phyloP scores from a whole-genome alignment of 108 stramenopile species.

The Cyclotella kingstonii region DNA sequence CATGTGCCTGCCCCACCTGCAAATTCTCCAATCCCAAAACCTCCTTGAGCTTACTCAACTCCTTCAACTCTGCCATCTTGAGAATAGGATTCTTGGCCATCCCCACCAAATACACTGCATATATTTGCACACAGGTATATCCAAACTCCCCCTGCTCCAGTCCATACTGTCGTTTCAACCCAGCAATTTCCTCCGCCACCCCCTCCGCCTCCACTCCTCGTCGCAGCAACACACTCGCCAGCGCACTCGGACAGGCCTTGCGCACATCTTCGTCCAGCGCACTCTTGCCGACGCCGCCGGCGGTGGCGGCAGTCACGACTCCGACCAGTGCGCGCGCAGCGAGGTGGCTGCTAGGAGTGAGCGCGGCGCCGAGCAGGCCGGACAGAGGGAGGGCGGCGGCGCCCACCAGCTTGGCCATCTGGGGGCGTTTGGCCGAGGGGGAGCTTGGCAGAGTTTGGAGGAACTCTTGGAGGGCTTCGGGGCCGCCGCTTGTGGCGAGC shows the following conservation, averaged over 20 bases:
- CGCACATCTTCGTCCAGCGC: slow-evolving; percentile 43
- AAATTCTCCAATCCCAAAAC: slow-evolving; percentile 64
- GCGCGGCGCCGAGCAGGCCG: slow-evolving; percentile 28
- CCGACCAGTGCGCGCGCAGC: slow-evolving; percentile 36
- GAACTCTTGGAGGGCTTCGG: slow-evolving; percentile 32
- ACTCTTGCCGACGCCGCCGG: slow-evolving; percentile 36
- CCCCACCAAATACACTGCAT: slow-evolving; percentile 63
- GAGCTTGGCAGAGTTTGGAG: slow-evolving; percentile 12
- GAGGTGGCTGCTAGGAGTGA: slow-evolving; percentile 38
- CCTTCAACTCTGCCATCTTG: slow-evolving; percentile 74
- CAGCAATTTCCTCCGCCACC: slow-evolving; percentile 21
- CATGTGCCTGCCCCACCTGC: slow-evolving; percentile 77
- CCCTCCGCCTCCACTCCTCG: slow-evolving; percentile 24
- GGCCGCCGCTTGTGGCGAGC: slow-evolving; percentile 29
- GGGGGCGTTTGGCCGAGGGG: slow-evolving; percentile 22
- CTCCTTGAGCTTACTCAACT: slow-evolving; percentile 49
- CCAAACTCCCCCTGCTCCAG: slow-evolving; percentile 64
- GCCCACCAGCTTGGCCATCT: slow-evolving; percentile 39
- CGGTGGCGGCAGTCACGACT: slow-evolving; percentile 25
- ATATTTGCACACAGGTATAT: slow-evolving; percentile 58
- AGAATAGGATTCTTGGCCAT: slow-evolving; percentile 71
- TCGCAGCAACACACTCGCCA: slow-evolving; percentile 21
- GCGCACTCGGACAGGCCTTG: slow-evolving; percentile 32
- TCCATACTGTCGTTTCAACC: slow-evolving; percentile 25
- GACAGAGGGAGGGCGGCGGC: slow-evolving; percentile 30